Conservation (phyloP, 495 filamentous ascomycete genomes). For the Melanomma pulvis-pyrius region DNA sequence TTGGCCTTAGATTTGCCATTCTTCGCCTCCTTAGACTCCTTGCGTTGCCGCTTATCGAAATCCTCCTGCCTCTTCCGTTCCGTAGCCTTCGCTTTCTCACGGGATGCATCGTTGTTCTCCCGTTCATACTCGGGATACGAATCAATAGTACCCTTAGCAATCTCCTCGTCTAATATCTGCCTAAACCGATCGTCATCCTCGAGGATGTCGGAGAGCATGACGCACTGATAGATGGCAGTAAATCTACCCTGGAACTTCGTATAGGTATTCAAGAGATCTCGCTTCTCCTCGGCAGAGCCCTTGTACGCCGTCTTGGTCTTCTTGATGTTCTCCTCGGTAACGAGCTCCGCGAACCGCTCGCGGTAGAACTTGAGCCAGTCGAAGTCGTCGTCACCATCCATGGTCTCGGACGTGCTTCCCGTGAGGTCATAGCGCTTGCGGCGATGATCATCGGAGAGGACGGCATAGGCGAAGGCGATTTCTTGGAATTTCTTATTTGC, state of each 20-base stretch:
- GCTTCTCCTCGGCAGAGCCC: slow-evolving; percentile 79
- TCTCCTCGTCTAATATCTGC: slow-evolving; percentile 77
- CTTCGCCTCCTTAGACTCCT: slow-evolving; percentile 31
- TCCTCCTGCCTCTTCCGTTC: slow-evolving; percentile 68
- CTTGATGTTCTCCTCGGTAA: slow-evolving; percentile 69
- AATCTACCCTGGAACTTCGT: slow-evolving; percentile 69
- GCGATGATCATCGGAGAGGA: slow-evolving; percentile 78
- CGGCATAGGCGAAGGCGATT: slow-evolving; percentile 90
- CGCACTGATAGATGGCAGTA: slow-evolving; percentile 71
- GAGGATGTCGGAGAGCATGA: slow-evolving; percentile 82
- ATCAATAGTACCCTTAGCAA: slow-evolving; percentile 66
- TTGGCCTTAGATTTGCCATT: slow-evolving; percentile 30
- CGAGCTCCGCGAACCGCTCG: slow-evolving; percentile 71
- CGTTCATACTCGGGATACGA: slow-evolving; percentile 68
- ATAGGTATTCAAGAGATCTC: slow-evolving; percentile 77
- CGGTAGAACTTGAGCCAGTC: slow-evolving; percentile 88
- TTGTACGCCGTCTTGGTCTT: slow-evolving; percentile 78
- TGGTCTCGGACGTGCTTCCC: slow-evolving; percentile 78
- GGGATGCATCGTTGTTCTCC: slow-evolving; percentile 54
- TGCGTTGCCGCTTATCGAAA: slow-evolving; percentile 48
- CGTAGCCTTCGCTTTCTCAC: slow-evolving; percentile 66
- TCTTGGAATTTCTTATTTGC: slow-evolving; percentile 83
- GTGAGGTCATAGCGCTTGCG: slow-evolving; percentile 86
- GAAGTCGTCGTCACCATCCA: slow-evolving; percentile 78
- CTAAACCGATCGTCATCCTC: slow-evolving; percentile 88